Base-by-base conservation (phyloP, 2,329 filamentous ascomycete species). In the Raffaelea arxii region DNA sequence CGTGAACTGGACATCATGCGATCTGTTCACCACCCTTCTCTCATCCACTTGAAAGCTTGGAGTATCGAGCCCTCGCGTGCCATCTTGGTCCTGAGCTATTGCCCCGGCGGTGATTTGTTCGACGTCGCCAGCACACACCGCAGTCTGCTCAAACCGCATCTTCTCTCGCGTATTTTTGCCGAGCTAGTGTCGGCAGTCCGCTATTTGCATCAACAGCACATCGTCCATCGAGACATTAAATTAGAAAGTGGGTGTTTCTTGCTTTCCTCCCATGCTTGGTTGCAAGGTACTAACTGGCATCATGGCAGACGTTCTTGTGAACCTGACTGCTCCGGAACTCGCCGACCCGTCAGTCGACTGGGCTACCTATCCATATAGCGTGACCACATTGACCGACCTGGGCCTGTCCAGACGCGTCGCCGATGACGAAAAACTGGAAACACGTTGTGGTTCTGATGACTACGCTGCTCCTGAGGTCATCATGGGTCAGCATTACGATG, bases 191-290 rank as follows among this genome's bases (percentile, higher is more conserved):
- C 78, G 51, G 92, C 91, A 0, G 83, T 94, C 30, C 77, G 75
- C 48, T 96, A 97, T 67, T 70, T 98, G 42, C 92, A 98, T 64
- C 71, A 78, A 46, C 73, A 86, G 56, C 82, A 79, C 55, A 95
- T 98, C 60, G 91, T 97, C 46, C 92, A 98, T 62, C 81, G 92
- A 50, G 92, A 98, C 64, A 94, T 98, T 65, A 98, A 98, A 68
- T 81, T 98, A 49, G 92, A 98, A 72, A 77, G 86, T 92, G 75
- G 66, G 82, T 72, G 10, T 21, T 19, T 44, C 9, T 32, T 36
- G n/a, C 16, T 18, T 4, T 9, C 19, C 18, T 22, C 4, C 35
- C 50, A 18, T 32, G 25, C 18, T 18, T 24, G 36, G 30, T 21
- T 35, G 11, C 11, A 23, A 16, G 32, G 5, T 9, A 3, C 35